Conservation (phyloP, 2,329 filamentous ascomycete species). For the Bretziella fagacearum region DNA sequence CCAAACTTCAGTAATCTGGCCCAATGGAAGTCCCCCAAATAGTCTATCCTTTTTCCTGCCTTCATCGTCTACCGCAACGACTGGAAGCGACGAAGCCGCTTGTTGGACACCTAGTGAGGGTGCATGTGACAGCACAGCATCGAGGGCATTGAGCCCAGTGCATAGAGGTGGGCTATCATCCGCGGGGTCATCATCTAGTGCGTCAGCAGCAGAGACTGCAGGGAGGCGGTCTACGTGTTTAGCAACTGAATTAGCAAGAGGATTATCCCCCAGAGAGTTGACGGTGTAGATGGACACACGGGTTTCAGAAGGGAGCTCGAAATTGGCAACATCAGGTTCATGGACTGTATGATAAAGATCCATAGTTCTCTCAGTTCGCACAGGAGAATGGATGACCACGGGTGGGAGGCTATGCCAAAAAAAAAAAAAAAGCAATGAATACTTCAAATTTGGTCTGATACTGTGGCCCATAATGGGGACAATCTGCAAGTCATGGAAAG, state of each 20-base stretch:
- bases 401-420: not conserved
- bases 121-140: conserved; percentile 26
- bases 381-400: not conserved
- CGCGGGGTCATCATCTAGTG: conserved; percentile 41
- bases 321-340: conserved; percentile 43
- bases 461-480: not conserved
- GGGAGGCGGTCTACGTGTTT: conserved; percentile 48
- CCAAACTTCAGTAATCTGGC: conserved; percentile 73
- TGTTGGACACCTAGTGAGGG: not conserved
- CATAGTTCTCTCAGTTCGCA: conserved; percentile 23
- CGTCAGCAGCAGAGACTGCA: conserved; percentile 59
- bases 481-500: not conserved
- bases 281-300: conserved; percentile 25
- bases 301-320: conserved; percentile 32
- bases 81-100: not conserved
- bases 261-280: not conserved
- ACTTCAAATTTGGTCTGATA: no score
- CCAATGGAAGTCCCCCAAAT: conserved; percentile 47
- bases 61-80: not conserved
- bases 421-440: not conserved
- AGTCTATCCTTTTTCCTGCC: not conserved
- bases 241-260: not conserved
- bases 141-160: conserved; percentile 38
- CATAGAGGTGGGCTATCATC: conserved; percentile 34
- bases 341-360: conserved; percentile 40